phyloP scores from a whole-genome alignment of 352 stramenopile species.

The Stephanocyclus meneghinianus region DNA sequence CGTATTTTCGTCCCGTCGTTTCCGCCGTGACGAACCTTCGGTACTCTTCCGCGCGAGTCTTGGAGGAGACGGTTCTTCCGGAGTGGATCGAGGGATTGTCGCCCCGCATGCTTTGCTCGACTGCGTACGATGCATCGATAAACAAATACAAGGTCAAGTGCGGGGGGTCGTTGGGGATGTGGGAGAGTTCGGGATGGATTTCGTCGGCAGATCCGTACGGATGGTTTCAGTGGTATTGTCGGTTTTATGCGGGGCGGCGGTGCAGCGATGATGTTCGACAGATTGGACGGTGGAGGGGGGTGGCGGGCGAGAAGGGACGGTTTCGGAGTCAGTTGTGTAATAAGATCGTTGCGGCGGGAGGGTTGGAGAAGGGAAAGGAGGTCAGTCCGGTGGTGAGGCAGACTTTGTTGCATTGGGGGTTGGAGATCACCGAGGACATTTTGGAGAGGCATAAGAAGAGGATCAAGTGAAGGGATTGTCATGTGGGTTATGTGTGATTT shows the following conservation, averaged over 20 bases:
- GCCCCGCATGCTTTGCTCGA: constrained; percentile 62
- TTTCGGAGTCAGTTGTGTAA: constrained; percentile 84
- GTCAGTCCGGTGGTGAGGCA: constrained; percentile 85
- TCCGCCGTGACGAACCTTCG: constrained; percentile 76
- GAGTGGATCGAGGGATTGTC: constrained; percentile 79
- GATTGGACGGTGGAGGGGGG: constrained; percentile 77
- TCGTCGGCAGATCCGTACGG: constrained; percentile 79
- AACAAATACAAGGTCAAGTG: constrained; percentile 83
- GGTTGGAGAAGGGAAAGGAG: constrained; percentile 47
- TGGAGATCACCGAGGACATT: constrained; percentile 75
- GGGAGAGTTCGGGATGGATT: constrained; percentile 84
- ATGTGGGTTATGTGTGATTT: too few relatives aligned
- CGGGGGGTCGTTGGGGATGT: constrained; percentile 81
- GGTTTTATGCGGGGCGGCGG: constrained; percentile 80
- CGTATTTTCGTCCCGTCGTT: constrained; percentile 82
- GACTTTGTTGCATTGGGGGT: constrained; percentile 84
- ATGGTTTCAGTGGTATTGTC: constrained; percentile 87
- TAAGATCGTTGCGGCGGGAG: constrained; percentile 70
- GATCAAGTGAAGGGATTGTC: not conserved
- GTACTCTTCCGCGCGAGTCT: constrained; percentile 62
- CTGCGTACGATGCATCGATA: constrained; percentile 56
- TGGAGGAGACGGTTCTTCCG: constrained; percentile 59
- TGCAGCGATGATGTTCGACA: constrained; percentile 78
- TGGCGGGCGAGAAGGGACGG: constrained; percentile 74
- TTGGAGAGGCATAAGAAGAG: constrained; percentile 63